A percentile compares a stretch with the other conserved stretches of the same genome.
Evolutionary conservation across 2,329 filamentous ascomycete genomes (phyloP).

Genomic region (Pseudogymnoascus sp.): DNA sequence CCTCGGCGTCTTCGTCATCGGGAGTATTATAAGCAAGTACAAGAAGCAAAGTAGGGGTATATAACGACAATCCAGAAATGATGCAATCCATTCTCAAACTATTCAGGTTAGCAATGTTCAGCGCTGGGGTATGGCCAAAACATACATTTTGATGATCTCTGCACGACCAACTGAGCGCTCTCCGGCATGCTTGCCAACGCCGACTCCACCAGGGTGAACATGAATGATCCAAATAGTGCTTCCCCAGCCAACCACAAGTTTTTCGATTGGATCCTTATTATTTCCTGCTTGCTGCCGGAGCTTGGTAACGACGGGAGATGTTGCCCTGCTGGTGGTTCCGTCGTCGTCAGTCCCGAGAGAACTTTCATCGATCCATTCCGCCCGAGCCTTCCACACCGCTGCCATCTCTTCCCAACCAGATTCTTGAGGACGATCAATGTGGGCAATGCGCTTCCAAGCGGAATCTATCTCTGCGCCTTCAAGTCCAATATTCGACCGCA

Average conservation of each 20-base stretch:
- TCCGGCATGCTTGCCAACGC: conserved; percentile 58
- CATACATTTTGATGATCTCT: conserved; percentile 88
- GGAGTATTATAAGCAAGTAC: conserved; percentile 84
- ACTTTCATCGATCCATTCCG: conserved; percentile 87
- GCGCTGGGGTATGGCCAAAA: conserved; percentile 19
- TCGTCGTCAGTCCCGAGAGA: conserved; percentile 67
- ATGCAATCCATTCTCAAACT: conserved; percentile 95
- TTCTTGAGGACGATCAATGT: conserved; percentile 80
- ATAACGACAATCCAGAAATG: conserved; percentile 92
- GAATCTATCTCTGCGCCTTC: conserved; percentile 70
- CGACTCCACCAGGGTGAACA: conserved; percentile 68
- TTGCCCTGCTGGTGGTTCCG: conserved; percentile 27
- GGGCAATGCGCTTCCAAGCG: conserved; percentile 90
- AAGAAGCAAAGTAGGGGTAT: conserved; percentile 84
- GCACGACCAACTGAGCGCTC: conserved; percentile 71
- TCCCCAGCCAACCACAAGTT: conserved; percentile 89
- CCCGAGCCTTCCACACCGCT: conserved; percentile 83
- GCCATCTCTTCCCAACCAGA: conserved; percentile 95
- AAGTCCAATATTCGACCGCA: conserved; percentile 80
- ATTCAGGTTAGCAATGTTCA: conserved; percentile 16
- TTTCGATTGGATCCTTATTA: conserved; percentile 53
- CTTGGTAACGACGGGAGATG: conserved; percentile 41
- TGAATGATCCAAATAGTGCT: conserved; percentile 94
- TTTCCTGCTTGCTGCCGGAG: conserved; percentile 44
- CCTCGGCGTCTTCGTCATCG: conserved; percentile 48